These are phyloP conservation scores for Dactylonectria estremocensis DNA, from an alignment of 2,329 filamentous ascomycete species.

Conservation along the genomic window DNA sequence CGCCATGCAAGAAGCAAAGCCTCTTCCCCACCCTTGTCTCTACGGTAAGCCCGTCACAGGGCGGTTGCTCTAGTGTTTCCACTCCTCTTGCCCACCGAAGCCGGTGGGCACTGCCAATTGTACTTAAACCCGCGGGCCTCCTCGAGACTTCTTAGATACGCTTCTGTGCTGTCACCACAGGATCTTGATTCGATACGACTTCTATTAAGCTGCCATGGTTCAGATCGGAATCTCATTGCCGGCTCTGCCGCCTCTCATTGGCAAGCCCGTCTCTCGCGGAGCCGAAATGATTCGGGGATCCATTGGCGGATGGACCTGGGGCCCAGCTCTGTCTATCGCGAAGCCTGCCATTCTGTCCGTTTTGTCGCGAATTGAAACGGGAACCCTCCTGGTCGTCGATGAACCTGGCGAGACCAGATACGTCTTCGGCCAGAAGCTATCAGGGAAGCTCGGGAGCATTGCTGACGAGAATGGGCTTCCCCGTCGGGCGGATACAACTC, in stretches of 20 bases:
- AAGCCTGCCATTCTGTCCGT: conserved; percentile 62
- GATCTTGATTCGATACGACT: background rate
- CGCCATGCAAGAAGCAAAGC: background rate
- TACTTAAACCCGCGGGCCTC: background rate
- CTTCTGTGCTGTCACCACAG: background rate
- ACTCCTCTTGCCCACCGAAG: background rate
- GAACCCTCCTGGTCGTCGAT: conserved; percentile 65
- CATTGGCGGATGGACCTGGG: conserved; percentile 64
- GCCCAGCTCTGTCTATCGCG: conserved; percentile 62
- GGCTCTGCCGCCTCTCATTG: conserved; percentile 56
- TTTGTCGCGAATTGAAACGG: conserved; percentile 63
- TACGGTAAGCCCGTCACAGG: background rate
- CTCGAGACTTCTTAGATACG: too few species aligned
- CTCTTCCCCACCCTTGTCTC: background rate
- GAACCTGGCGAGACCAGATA: conserved; percentile 59
- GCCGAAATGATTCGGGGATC: conserved; percentile 59
- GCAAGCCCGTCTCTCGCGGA: conserved; percentile 56
- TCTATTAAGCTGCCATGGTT: conserved; percentile 21
- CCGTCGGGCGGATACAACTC: conserved; percentile 54
- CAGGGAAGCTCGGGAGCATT: conserved; percentile 53
- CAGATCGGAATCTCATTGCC: conserved; percentile 42
- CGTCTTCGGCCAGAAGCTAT: conserved; percentile 63
- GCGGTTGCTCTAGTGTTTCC: background rate
- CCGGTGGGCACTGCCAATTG: background rate
- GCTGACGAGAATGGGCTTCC: conserved; percentile 54